These are phyloP conservation scores for Cutaneotrichosporon dermatis DNA, from an alignment of 1,284 basidiomycete species.

Conservation along the genomic window DNA sequence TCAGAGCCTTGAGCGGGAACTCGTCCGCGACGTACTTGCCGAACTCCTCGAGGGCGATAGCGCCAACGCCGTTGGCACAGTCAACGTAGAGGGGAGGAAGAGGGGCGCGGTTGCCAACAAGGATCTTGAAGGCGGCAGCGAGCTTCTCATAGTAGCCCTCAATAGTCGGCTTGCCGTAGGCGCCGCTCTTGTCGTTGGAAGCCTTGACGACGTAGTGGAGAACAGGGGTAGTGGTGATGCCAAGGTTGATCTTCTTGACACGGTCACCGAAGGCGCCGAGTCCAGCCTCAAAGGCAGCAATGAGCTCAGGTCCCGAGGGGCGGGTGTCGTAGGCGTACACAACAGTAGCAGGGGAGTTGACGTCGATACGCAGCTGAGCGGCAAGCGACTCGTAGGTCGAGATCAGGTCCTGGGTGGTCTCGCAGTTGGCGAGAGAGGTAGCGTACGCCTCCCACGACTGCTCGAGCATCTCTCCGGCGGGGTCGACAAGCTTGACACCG, in stretches of 20 bases:
- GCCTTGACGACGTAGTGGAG: slow-evolving; percentile 92
- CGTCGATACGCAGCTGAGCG: slow-evolving; percentile 66
- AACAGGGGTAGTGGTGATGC: slow-evolving; percentile 88
- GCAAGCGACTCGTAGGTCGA: slow-evolving; percentile 64
- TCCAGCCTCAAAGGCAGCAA: slow-evolving; percentile 79
- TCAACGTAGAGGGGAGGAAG: slow-evolving; percentile 65
- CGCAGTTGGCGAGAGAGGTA: slow-evolving; percentile 82
- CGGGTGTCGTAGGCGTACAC: slow-evolving; percentile 92
- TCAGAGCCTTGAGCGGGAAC: slow-evolving; percentile 55
- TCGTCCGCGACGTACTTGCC: slow-evolving; percentile 48
- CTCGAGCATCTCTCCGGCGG: slow-evolving; percentile 98
- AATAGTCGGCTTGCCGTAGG: slow-evolving; percentile 76
- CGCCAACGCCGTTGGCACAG: slow-evolving; percentile 97
- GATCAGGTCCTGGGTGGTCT: slow-evolving; percentile 67
- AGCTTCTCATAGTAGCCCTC: slow-evolving; percentile 87
- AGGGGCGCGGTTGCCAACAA: slow-evolving; percentile 63
- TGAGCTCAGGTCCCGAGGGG: slow-evolving; percentile 78
- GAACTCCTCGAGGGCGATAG: slow-evolving; percentile 62
- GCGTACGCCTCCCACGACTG: slow-evolving; percentile 88
- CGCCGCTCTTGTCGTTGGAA: slow-evolving; percentile 64
- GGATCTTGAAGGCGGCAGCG: slow-evolving; percentile 72
- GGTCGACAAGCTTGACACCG: slow-evolving; percentile 96
- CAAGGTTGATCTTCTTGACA: slow-evolving; percentile 52
- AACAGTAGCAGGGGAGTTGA: slow-evolving; percentile 70
- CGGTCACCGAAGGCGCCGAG: slow-evolving; percentile 58